phyloP scores from a whole-genome alignment of 257 asterid genomes.

The Ocimum tenuiflorum region DNA sequence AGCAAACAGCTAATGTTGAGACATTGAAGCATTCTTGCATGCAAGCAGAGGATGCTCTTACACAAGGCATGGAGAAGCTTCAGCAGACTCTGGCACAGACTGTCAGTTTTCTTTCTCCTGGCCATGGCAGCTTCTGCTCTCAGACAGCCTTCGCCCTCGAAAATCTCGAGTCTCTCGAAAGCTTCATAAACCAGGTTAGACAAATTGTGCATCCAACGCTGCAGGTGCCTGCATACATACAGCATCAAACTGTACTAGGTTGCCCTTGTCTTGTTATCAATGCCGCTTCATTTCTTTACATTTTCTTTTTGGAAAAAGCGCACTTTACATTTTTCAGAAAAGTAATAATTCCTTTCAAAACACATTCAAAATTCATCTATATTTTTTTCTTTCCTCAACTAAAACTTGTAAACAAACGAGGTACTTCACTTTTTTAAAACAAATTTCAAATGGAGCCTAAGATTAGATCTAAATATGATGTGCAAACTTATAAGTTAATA shows the following conservation, averaged over 20 bases:
- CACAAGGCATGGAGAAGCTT: conserved; percentile 86
- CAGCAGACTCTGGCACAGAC: conserved; percentile 73
- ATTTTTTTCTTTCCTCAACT: no score
- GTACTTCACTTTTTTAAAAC: no score
- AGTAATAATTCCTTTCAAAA: no score
- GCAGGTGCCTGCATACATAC: no score
- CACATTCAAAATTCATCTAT: no score
- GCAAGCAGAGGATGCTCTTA: conserved; percentile 94
- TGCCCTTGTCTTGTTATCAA: no score
- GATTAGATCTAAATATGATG: not conserved
- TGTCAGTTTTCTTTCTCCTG: conserved; percentile 42
- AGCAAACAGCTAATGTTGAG: conserved; percentile 43
- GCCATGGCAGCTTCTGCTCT: conserved; percentile 41
- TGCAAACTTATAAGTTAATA: not conserved
- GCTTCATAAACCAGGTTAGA: conserved; percentile 67
- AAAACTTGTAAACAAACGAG: no score
- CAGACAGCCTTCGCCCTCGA: conserved; percentile 59
- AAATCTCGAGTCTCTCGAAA: conserved; percentile 62
- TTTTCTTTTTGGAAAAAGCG: no score
- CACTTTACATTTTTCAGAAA: no score
- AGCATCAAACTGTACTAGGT: no score
- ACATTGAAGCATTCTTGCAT: conserved; percentile 63
- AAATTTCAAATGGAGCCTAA: no score
- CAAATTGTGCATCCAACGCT: not conserved
- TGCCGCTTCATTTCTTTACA: no score